A percentile compares a stretch with the other conserved stretches of the same genome.
Conservation (phyloP, 2,329 filamentous ascomycete species). For the Bipolaris oryzae region DNA sequence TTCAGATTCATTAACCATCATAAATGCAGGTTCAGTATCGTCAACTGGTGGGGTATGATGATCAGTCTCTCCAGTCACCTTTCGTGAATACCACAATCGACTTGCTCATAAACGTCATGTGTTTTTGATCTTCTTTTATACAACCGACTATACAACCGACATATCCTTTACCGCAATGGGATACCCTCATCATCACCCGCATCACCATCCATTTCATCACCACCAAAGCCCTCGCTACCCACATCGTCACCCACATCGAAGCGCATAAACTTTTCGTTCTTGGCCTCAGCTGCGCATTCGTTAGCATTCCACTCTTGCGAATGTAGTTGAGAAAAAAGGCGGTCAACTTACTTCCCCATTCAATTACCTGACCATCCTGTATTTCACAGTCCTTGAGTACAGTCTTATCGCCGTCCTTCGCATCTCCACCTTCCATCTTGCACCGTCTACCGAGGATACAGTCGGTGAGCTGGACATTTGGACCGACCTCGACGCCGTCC, state of each 20-base stretch:
- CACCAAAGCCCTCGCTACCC: conserved; percentile 40
- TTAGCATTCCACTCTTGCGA: neutral
- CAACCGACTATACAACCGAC: too few relatives aligned
- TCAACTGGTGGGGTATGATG: neutral
- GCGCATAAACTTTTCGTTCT: conserved; percentile 67
- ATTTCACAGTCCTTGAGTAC: conserved; percentile 89
- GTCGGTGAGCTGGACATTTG: conserved; percentile 81
- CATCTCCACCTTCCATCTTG: conserved; percentile 79
- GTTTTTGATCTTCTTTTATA: neutral
- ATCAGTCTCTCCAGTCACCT: neutral
- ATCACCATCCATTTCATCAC: conserved; percentile 21
- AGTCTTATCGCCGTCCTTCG: conserved; percentile 50
- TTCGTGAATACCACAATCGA: neutral
- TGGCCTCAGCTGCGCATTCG: conserved; percentile 54
- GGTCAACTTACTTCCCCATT: conserved; percentile 68
- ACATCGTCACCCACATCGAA: conserved; percentile 51
- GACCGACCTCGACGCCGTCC: conserved; percentile 86
- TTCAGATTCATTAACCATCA: neutral
- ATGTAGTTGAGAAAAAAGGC: neutral
- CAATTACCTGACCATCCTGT: conserved; percentile 80
- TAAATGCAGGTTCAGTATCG: neutral
- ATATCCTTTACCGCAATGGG: neutral
- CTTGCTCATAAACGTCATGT: neutral
- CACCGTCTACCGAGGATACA: conserved; percentile 84
- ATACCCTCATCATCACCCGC: conserved; percentile 16